These are phyloP conservation scores for Agapanthus africanus DNA, from an alignment of 106 monocot genomes.

Conservation along the genomic window DNA sequence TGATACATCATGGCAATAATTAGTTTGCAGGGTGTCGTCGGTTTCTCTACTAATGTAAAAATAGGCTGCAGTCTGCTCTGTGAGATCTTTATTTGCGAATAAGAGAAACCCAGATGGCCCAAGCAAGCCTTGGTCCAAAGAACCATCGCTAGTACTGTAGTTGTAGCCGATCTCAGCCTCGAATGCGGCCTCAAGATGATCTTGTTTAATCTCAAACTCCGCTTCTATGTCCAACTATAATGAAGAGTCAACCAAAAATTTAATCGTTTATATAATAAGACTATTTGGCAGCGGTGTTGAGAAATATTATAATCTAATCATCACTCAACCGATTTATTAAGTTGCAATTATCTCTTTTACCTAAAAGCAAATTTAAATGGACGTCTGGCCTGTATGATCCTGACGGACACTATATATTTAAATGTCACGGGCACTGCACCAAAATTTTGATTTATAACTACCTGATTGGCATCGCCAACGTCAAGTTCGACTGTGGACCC, in stretches of 20 bases:
- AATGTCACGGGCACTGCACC: too few relatives aligned
- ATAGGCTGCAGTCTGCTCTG: conserved; percentile 56
- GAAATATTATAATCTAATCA: too few relatives aligned
- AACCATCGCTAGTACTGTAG: conserved; percentile 52
- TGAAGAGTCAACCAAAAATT: too few relatives aligned
- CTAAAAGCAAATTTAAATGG: too few relatives aligned
- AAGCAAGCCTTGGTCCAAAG: conserved; percentile 26
- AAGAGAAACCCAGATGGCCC: conserved; percentile 65
- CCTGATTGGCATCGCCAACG: conserved; percentile 42
- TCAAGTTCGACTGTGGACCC: conserved; percentile 42
- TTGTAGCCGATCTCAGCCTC: conserved; percentile 52
- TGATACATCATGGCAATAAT: conserved; percentile 75
- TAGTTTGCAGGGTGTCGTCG: conserved; percentile 29
- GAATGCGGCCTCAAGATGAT: conserved; percentile 5
- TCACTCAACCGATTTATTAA: too few relatives aligned
- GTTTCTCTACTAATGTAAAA: conserved; percentile 35
- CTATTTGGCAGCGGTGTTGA: too few relatives aligned
- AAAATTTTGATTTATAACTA: too few relatives aligned
- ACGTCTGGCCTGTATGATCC: too few relatives aligned
- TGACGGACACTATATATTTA: too few relatives aligned
- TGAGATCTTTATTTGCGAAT: conserved; percentile 25
- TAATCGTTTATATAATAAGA: too few relatives aligned
- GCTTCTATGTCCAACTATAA: conserved; percentile 25
- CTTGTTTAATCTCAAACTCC: conserved; percentile 32
- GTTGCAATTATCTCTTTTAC: too few relatives aligned